Evolutionary conservation across 2,329 filamentous ascomycete species (phyloP).

Genomic region (Pseudogymnoascus sp.): DNA sequence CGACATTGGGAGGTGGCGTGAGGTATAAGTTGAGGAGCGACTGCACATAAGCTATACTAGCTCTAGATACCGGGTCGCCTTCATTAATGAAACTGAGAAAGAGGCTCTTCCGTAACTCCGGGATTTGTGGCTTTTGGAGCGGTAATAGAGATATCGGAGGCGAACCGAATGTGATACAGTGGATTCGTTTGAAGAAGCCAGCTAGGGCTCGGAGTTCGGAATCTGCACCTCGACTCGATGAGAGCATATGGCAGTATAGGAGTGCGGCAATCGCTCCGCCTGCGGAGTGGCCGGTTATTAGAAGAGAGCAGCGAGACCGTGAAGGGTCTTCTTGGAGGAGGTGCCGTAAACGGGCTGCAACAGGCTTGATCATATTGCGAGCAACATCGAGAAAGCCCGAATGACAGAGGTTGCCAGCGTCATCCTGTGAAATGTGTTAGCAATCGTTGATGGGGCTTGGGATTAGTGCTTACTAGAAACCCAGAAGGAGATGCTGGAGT

Average conservation of each 20-base stretch:
- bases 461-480: slow-evolving; percentile 48
- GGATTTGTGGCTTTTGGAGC: slow-evolving; percentile 47
- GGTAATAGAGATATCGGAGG: slow-evolving; percentile 68
- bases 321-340: slow-evolving; percentile 63
- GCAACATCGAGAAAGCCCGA: slow-evolving; percentile 71
- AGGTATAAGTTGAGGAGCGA: slow-evolving; percentile 64
- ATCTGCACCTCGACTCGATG: slow-evolving; percentile 41
- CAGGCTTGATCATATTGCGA: slow-evolving; percentile 62
- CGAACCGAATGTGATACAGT: slow-evolving; percentile 80
- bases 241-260: slow-evolving; percentile 74
- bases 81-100: slow-evolving; percentile 80
- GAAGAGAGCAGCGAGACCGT: slow-evolving; percentile 56
- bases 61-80: slow-evolving; percentile 70
- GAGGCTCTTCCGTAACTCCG: slow-evolving; percentile 51
- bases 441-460: neutral
- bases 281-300: slow-evolving; percentile 81
- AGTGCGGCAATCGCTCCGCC: slow-evolving; percentile 76
- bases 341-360: slow-evolving; percentile 60
- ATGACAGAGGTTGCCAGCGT: slow-evolving; percentile 68
- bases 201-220: slow-evolving; percentile 65
- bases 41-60: slow-evolving; percentile 66
- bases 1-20: slow-evolving; percentile 42
- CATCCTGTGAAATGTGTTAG: slow-evolving; percentile 42
- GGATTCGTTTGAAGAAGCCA: slow-evolving; percentile 64
- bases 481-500: slow-evolving; percentile 55